A percentile compares a stretch with the other conserved stretches of the same genome.
Conservation (phyloP, 1,284 basidiomycete genomes). For the Fomitopsis palustris region DNA sequence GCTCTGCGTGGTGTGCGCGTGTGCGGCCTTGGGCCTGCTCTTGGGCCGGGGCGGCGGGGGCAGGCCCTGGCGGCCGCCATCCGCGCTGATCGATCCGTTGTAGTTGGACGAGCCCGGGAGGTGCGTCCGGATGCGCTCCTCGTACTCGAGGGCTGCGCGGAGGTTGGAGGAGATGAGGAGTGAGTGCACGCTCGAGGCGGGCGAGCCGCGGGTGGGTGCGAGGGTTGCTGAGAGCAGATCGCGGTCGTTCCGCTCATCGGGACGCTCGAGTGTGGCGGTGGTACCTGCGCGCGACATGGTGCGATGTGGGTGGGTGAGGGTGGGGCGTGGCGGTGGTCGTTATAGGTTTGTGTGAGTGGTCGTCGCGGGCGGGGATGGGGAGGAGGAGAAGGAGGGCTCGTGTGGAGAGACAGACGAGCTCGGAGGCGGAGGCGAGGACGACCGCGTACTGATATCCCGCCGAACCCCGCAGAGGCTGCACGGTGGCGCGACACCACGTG, state of each 20-base stretch:
- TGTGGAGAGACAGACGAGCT: neutral
- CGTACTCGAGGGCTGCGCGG: constrained; percentile 58
- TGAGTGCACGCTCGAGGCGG: constrained; percentile 4
- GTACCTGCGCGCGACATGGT: neutral
- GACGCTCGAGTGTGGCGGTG: constrained; percentile 8
- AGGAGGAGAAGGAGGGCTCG: neutral
- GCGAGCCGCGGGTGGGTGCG: constrained; percentile 4
- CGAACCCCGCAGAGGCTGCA: neutral
- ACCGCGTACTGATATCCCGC: neutral
- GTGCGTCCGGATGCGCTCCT: constrained; percentile 35
- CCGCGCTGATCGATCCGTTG: neutral
- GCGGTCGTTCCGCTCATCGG: constrained; percentile 15
- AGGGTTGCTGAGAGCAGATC: constrained; percentile 1
- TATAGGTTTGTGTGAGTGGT: neutral
- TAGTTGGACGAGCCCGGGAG: neutral
- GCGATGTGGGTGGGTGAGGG: neutral
- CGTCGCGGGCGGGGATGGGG: neutral
- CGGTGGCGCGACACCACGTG: neutral
- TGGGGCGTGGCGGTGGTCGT: constrained; percentile 3
- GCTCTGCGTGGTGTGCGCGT: constrained; percentile 6
- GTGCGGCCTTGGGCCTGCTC: constrained; percentile 3
- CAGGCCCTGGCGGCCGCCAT: constrained; percentile 4
- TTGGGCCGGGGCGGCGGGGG: constrained; percentile 14
- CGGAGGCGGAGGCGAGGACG: neutral
- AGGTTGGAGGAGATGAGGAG: constrained; percentile 59